Base-by-base conservation (phyloP, 176 grass and related monocot species). In the Aegilops speltoides region DNA sequence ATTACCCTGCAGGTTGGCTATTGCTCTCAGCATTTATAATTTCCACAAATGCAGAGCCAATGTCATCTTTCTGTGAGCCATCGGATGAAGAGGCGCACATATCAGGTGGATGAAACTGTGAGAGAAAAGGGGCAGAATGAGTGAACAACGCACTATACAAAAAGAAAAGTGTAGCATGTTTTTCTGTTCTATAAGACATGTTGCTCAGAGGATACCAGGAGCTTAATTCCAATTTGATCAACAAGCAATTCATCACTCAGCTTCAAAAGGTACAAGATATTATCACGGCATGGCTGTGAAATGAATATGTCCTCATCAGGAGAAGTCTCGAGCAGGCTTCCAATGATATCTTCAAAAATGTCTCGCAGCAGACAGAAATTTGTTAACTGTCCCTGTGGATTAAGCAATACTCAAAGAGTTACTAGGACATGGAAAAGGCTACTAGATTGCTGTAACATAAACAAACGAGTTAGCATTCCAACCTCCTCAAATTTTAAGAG, bases 191-290 rank as follows among this genome's bases (percentile, higher is more conserved):
- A 48, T 24, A 61, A 48, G 68, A 78, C 76, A 25, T 60, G 85
- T 62, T 84, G 25, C 28, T 81, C 33, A 52, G 79, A 83, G 68
- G 78, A 66, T 95, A 95, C 96, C 96, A 95, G 62, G 76, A 98
- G 86, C 76, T 94, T 94, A 75, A 92, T 80, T 72, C 90, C 88
- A 22, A 89, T 89, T 91, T 91, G 90, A 84, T 92, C 89, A 72
- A 98, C 73, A 43, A 98, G 82, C 64, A 98, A 65, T 77, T 98
- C 96, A 77, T 98, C 84, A 76, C 88, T 82, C 87, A 98, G 91
- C 79, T 95, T 95, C 29, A 98, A 79, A 93, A 98, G 86, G 89
- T 95, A 98, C 28, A 98, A 77, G 61, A 93, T 87, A 89, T 98
- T 98, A 85, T 98, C 96, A 72, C 90, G 90, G 79, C 91, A 96